Evolutionary conservation across 257 asterid genomes (phyloP).

Genomic region (Striga asiatica): DNA sequence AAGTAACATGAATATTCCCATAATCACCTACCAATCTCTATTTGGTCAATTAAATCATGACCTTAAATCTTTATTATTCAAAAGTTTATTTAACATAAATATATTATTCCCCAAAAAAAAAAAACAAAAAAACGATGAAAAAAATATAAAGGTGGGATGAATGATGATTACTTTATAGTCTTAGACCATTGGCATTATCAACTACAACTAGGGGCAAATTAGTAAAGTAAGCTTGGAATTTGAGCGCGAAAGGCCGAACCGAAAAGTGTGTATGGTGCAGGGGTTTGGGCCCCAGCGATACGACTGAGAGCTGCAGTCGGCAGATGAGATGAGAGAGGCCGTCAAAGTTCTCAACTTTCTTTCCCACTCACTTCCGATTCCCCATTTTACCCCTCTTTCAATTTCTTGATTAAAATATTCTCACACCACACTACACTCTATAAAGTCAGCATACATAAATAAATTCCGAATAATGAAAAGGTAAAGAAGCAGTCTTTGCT

Average conservation of each 20-base stretch:
- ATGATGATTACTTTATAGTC: too few species aligned
- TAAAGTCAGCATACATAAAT: not conserved
- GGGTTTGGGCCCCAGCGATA: conserved; percentile 8
- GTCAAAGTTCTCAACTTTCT: conserved; percentile 6
- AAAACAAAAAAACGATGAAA: too few species aligned
- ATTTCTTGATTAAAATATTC: not conserved
- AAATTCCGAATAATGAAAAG: not conserved
- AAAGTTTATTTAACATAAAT: too few species aligned
- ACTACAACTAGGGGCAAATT: conserved; percentile 20
- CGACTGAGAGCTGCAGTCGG: conserved; percentile 11
- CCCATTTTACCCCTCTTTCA: conserved; percentile 23
- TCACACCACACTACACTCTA: not conserved
- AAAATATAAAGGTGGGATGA: too few species aligned
- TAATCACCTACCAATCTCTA: too few species aligned
- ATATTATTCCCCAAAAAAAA: too few species aligned
- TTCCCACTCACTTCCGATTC: conserved; percentile 7
- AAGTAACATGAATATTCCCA: too few species aligned
- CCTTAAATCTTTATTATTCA: too few species aligned
- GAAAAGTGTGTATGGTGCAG: conserved; percentile 7
- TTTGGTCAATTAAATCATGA: too few species aligned
- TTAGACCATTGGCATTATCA: too few species aligned
- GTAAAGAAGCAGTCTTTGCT: conserved; percentile 14
- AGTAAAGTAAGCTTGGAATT: conserved; percentile 10
- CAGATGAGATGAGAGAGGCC: conserved; percentile 19
- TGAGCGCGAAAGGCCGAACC: conserved; percentile 18